Evolutionary conservation across 2,329 filamentous ascomycete species (phyloP).

Genomic region (Pleurostoma richardsiae): DNA sequence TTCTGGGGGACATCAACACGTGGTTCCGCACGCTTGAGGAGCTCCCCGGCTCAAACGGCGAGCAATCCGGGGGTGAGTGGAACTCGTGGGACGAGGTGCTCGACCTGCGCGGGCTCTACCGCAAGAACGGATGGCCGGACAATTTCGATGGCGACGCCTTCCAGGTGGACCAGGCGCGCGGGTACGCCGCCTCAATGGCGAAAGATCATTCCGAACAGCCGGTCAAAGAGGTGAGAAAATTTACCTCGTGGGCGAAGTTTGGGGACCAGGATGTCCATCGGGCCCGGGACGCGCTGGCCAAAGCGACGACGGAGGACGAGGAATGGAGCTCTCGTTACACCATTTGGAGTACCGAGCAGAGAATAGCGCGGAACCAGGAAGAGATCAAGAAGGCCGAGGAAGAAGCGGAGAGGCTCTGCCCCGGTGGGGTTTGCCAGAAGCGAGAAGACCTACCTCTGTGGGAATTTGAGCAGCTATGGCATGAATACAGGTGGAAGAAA

Average conservation of each 20-base stretch:
- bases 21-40: neutral
- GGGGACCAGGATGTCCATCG: neutral
- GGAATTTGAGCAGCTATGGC: neutral
- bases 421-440: neutral
- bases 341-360: neutral
- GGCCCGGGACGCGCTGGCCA: neutral
- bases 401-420: neutral
- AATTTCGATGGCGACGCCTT: neutral
- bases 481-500: neutral
- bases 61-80: neutral
- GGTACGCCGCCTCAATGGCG: neutral
- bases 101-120: neutral
- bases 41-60: neutral
- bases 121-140: neutral
- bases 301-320: neutral
- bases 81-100: neutral
- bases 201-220: neutral
- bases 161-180: neutral
- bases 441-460: neutral
- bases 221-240: neutral
- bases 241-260: neutral
- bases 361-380: neutral
- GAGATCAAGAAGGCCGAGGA: neutral
- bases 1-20: neutral
- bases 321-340: neutral